Evolutionary conservation across 768 basidiomycete genomes (phyloP).

Genomic region (Lactifluus echinatus): DNA sequence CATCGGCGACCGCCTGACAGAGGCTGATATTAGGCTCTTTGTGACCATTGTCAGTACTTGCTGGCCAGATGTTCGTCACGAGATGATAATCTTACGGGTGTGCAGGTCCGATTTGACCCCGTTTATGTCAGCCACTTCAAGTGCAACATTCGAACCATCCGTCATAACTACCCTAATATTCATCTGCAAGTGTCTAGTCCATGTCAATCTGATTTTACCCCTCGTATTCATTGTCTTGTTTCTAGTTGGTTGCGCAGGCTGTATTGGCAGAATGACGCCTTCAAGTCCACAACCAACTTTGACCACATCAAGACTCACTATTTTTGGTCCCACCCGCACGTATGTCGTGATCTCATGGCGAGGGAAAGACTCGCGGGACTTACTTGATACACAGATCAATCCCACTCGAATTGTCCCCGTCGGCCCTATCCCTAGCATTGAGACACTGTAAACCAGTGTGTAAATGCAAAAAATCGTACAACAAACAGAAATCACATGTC

Average conservation of each 20-base stretch:
- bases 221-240: neutral
- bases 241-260: conserved; percentile 72
- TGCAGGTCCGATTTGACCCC: conserved; percentile 77
- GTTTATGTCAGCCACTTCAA: conserved; percentile 93
- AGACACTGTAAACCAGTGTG: conserved; percentile 34
- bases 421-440: conserved; percentile 64
- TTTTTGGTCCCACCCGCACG: conserved; percentile 48
- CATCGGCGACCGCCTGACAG: conserved; percentile 74
- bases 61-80: neutral
- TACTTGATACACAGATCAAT: conserved; percentile 48
- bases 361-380: neutral
- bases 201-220: neutral
- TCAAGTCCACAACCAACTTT: conserved; percentile 82
- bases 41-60: conserved; percentile 77
- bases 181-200: conserved; percentile 37
- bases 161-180: conserved; percentile 79
- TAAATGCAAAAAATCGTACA: neutral
- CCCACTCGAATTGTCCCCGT: conserved; percentile 66
- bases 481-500: neutral
- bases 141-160: conserved; percentile 81
- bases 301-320: conserved; percentile 79
- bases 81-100: neutral
- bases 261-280: conserved; percentile 87
- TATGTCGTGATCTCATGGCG: neutral
- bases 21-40: conserved; percentile 79